Percentiles rank a stretch among this genome's conserved stretches.
Conservation (phyloP, 2,329 filamentous ascomycete genomes). For the Arthrobotrys iridis region DNA sequence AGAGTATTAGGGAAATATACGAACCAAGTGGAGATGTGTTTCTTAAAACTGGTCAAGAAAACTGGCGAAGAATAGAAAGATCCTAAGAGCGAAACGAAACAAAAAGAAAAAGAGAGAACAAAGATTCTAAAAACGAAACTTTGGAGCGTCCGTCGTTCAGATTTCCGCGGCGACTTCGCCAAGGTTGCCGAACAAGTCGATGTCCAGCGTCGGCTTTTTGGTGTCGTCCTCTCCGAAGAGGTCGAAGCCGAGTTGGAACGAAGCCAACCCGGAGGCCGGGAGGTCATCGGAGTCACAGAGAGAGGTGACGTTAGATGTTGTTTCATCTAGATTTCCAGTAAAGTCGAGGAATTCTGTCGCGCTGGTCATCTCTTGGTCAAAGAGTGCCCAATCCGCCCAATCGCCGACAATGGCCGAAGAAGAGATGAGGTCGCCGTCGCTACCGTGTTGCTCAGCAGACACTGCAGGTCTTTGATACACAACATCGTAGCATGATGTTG, state of each 20-base stretch:
- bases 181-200: slow-evolving; percentile 37
- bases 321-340: neutral
- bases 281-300: slow-evolving; percentile 24
- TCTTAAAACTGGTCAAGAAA: slow-evolving; percentile 50
- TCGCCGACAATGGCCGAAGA: slow-evolving; percentile 42
- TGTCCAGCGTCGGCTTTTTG: slow-evolving; percentile 20
- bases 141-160: slow-evolving; percentile 25
- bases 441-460: slow-evolving; percentile 67
- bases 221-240: slow-evolving; percentile 39
- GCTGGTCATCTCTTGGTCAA: slow-evolving; percentile 24
- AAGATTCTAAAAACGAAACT: neutral
- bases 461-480: slow-evolving; percentile 93
- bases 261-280: slow-evolving; percentile 36
- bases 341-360: neutral
- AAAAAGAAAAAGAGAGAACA: neutral
- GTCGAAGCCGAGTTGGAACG: slow-evolving; percentile 28
- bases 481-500: slow-evolving; percentile 99
- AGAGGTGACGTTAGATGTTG: neutral
- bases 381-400: slow-evolving; percentile 53
- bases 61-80: slow-evolving; percentile 47
- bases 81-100: slow-evolving; percentile 20
- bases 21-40: slow-evolving; percentile 51
- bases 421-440: slow-evolving; percentile 50
- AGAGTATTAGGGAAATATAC: slow-evolving; percentile 48
- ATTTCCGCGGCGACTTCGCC: slow-evolving; percentile 6